A percentile compares a stretch with the other conserved stretches of the same genome.
Conservation (phyloP, 495 filamentous ascomycete genomes). For the Bombardia bombarda region DNA sequence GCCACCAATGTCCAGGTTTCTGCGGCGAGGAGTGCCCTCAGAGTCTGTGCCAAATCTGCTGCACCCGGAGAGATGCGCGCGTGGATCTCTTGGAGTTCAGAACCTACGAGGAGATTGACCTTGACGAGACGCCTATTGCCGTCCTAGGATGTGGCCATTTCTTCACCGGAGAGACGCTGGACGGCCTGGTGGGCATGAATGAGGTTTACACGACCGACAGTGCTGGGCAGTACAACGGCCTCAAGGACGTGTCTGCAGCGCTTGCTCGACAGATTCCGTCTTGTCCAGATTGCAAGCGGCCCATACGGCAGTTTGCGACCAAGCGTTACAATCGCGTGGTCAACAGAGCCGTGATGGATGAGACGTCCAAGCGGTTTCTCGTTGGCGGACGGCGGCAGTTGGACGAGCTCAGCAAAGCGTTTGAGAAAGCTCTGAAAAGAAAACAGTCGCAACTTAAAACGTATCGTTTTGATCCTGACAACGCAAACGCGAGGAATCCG, state of each 20-base stretch:
- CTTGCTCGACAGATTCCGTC: slow-evolving; percentile 45
- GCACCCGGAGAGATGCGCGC: slow-evolving; percentile 25
- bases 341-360: slow-evolving; percentile 54
- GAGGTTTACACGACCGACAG: not conserved
- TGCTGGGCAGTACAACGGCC: not conserved
- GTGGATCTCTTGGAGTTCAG: slow-evolving; percentile 21
- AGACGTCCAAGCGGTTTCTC: slow-evolving; percentile 57
- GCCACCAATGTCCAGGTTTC: slow-evolving; percentile 52
- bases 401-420: not conserved
- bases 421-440: not conserved
- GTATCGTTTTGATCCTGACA: too few relatives aligned
- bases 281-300: slow-evolving; percentile 57
- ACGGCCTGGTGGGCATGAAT: slow-evolving; percentile 54
- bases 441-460: too few relatives aligned
- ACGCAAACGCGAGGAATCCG: too few relatives aligned
- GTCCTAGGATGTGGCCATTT: slow-evolving; percentile 62
- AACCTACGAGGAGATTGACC: slow-evolving; percentile 12
- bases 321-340: slow-evolving; percentile 58
- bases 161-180: slow-evolving; percentile 53
- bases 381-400: not conserved
- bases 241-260: slow-evolving; percentile 14
- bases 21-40: slow-evolving; percentile 58
- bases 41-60: slow-evolving; percentile 50
- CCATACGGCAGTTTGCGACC: slow-evolving; percentile 49
- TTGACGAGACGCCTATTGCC: slow-evolving; percentile 23